These are phyloP conservation scores for Quercus aquifolioides DNA, from an alignment of 306 rosid species.

Conservation along the genomic window DNA sequence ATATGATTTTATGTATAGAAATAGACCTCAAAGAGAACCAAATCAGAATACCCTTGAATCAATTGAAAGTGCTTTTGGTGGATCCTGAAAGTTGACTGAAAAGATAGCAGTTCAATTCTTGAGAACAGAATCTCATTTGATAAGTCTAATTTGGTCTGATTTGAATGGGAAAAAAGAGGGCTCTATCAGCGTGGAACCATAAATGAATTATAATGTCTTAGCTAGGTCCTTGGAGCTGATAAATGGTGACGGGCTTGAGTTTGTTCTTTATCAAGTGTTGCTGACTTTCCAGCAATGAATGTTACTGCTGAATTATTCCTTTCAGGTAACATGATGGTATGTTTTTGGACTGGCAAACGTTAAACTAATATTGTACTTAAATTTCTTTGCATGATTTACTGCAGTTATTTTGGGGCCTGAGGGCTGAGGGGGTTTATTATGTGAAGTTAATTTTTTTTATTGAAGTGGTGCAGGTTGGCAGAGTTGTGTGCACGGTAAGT, in stretches of 20 bases:
- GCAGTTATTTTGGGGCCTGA: slow-evolving; percentile 6
- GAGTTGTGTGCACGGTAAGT: slow-evolving; percentile 6
- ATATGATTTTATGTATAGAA: slow-evolving; percentile 54
- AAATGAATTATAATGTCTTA: background rate
- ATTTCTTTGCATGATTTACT: slow-evolving; percentile 1
- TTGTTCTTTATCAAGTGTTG: background rate
- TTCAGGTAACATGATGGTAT: background rate
- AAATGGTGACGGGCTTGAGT: background rate
- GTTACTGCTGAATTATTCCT: background rate
- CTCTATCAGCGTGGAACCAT: background rate
- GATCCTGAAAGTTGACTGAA: slow-evolving; percentile 32
- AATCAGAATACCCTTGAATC: slow-evolving; percentile 24
- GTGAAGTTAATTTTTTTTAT: background rate
- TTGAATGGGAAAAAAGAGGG: background rate
- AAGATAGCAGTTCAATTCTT: slow-evolving; percentile 10
- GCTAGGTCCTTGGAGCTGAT: background rate
- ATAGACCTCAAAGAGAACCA: slow-evolving; percentile 29
- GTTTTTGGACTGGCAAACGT: background rate
- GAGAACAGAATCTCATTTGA: background rate
- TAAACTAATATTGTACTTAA: background rate
- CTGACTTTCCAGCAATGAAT: background rate
- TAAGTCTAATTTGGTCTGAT: background rate
- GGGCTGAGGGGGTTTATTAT: background rate
- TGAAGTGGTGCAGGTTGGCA: background rate
- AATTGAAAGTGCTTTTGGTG: slow-evolving; percentile 29